Evolutionary conservation across 2,329 filamentous ascomycete genomes (phyloP), one percentile per base, ranked within the genome.

Genomic region (Xylariaceae sp.): DNA sequence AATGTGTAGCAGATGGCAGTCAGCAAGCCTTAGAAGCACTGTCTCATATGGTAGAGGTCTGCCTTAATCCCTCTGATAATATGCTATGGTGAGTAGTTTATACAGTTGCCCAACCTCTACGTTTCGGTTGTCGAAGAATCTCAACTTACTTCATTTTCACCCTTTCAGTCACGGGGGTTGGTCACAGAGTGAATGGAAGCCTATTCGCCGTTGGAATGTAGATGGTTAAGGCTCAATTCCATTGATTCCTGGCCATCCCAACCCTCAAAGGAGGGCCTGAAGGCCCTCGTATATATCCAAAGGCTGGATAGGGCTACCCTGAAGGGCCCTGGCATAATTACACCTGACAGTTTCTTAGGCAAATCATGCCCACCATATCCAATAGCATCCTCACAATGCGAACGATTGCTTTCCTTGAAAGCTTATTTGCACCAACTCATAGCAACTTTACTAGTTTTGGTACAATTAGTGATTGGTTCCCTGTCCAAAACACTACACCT

Each of bases 341-440:
- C n/a, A n/a, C n/a, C n/a, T n/a, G n/a, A n/a, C 5, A 23, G 21
- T 33, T 29, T 26, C 26, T 3, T 13, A 57, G 54, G 50, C 54
- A 57, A 16, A 41, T 57, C 15, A 33, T 53, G 35, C 54, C 54
- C 27, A 50, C n/a, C 18, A 43, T 49, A n/a, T 35, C 35, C 13
- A 57, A 26, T 9, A 57, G 44, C 7, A 26, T 54, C 13, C 10
- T 57, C 11, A 27, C 54, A 16, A 54, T 57, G 44, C 27, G 39
- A 20, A 57, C 35, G 18, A 26, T 57, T 26, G 50, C 54, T 20
- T 54, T 57, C 15, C 43, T 57, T 10, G 54, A 57, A 29, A 45
- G 24, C 23, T 16, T 57, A 11, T 54, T 54, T 42, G 44, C 54
- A 16, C 54, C 54, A 9, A 57, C 44, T 10, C 32, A 53, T 20